A percentile compares a stretch with the other conserved stretches of the same genome.
Evolutionary conservation across 768 basidiomycete species (phyloP).

Genomic region (Lenzites betulinus): DNA sequence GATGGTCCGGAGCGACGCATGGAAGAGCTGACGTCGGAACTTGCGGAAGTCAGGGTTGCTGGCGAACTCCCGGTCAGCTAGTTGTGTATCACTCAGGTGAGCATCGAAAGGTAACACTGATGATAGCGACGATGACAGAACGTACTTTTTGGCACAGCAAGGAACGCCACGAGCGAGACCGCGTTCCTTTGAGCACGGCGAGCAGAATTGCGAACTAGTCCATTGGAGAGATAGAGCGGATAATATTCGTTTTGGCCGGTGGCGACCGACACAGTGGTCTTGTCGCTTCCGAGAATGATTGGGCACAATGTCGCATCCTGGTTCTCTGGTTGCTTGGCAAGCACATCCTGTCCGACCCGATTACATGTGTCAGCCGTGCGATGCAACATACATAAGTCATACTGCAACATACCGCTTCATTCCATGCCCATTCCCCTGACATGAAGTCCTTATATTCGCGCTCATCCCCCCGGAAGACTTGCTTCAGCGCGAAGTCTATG

Average conservation of each 20-base stretch:
- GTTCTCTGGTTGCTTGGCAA: not conserved
- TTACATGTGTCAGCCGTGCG: no score
- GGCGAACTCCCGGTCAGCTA: not conserved
- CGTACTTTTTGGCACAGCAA: conserved; percentile 37
- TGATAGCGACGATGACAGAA: not conserved
- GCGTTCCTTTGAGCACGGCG: conserved; percentile 26
- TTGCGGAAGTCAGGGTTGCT: not conserved
- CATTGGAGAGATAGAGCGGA: conserved; percentile 30
- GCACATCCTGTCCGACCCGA: not conserved
- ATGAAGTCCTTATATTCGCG: conserved; percentile 24
- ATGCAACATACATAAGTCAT: no score
- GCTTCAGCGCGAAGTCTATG: conserved; percentile 27
- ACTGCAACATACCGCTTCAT: conserved; percentile 5
- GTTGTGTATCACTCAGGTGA: no score
- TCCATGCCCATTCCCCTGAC: conserved; percentile 11
- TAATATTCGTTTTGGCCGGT: conserved; percentile 33
- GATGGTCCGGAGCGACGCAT: not conserved
- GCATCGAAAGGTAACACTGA: not conserved
- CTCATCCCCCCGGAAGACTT: conserved; percentile 9
- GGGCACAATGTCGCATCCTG: not conserved
- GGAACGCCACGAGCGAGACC: conserved; percentile 25
- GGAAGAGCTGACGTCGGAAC: conserved; percentile 2
- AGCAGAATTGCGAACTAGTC: conserved; percentile 24
- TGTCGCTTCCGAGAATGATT: not conserved
- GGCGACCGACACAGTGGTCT: conserved; percentile 29